A percentile compares a stretch with the other conserved stretches of the same genome.
Evolutionary conservation across 495 filamentous ascomycete genomes (phyloP).

Genomic region (Aspergillus campestris): DNA sequence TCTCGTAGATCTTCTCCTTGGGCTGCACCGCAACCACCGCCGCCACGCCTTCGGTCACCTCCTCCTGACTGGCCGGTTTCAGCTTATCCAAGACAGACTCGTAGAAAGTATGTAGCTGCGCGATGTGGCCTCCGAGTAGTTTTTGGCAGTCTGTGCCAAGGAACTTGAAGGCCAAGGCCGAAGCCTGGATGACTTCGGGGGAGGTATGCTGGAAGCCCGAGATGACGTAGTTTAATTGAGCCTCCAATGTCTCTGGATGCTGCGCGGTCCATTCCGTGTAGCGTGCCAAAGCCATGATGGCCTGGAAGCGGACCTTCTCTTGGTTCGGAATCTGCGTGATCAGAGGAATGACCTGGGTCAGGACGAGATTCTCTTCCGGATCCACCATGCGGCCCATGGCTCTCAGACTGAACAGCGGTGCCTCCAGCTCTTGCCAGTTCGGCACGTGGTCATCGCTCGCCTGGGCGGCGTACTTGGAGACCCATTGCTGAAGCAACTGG

Average conservation of each 20-base stretch:
- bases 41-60: conserved; percentile 91
- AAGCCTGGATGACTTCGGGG: conserved; percentile 80
- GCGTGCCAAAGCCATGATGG: conserved; percentile 90
- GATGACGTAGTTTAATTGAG: conserved; percentile 91
- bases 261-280: conserved; percentile 98
- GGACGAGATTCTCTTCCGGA: conserved; percentile 70
- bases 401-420: conserved; percentile 87
- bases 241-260: conserved; percentile 82
- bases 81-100: conserved; percentile 78
- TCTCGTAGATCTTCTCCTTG: conserved; percentile 64
- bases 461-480: conserved; percentile 67
- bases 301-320: conserved; percentile 92
- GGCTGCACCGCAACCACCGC: conserved; percentile 84
- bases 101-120: conserved; percentile 85
- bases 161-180: conserved; percentile 92
- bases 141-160: conserved; percentile 90
- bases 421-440: conserved; percentile 93
- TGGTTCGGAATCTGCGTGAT: conserved; percentile 92
- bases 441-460: conserved; percentile 68
- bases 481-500: conserved; percentile 76
- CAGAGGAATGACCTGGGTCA: conserved; percentile 83
- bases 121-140: conserved; percentile 68
- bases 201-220: conserved; percentile 78
- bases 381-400: conserved; percentile 98
- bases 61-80: conserved; percentile 79